These are phyloP conservation scores for Cardamine occulta DNA, from an alignment of 345 rosid species.

Conservation along the genomic window DNA sequence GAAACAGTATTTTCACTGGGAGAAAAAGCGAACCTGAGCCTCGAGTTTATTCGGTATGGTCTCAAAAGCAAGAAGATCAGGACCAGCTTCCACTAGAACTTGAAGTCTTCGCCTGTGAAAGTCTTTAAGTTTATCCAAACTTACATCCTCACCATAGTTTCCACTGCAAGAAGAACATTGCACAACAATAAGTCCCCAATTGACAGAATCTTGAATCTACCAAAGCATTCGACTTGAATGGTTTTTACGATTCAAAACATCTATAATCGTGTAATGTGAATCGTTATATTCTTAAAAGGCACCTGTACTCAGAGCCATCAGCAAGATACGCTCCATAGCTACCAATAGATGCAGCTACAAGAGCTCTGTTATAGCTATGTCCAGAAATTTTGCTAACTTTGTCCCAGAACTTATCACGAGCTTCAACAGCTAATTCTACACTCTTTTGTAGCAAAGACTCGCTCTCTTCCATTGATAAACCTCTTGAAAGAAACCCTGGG, in stretches of 20 bases:
- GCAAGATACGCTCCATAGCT: conserved; percentile 96
- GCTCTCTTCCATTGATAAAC: conserved; percentile 70
- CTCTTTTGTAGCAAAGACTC: conserved; percentile 72
- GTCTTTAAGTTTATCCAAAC: conserved; percentile 74
- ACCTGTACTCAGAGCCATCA: conserved; percentile 98
- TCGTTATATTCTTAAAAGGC: too few species aligned
- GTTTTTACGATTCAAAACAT: not conserved
- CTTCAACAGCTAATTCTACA: conserved; percentile 73
- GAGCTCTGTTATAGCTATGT: conserved; percentile 62
- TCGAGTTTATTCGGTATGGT: conserved; percentile 92
- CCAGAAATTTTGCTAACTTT: conserved; percentile 47
- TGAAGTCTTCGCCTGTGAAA: conserved; percentile 86
- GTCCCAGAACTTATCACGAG: conserved; percentile 87
- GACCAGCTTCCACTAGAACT: conserved; percentile 76
- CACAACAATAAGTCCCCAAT: not conserved
- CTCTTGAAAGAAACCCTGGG: conserved; percentile 82
- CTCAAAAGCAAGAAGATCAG: conserved; percentile 91
- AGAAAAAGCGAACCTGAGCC: conserved; percentile 65
- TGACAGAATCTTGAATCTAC: not conserved
- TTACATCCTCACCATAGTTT: conserved; percentile 60
- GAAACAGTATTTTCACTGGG: not conserved
- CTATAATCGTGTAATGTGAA: not conserved
- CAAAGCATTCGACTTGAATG: not conserved
- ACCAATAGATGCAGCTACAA: conserved; percentile 93
- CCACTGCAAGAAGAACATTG: conserved; percentile 54